Evolutionary conservation across 78 protist species (phyloP), one percentile per base, ranked within the genome.

Genomic region (Carpediemonas membranifera): DNA sequence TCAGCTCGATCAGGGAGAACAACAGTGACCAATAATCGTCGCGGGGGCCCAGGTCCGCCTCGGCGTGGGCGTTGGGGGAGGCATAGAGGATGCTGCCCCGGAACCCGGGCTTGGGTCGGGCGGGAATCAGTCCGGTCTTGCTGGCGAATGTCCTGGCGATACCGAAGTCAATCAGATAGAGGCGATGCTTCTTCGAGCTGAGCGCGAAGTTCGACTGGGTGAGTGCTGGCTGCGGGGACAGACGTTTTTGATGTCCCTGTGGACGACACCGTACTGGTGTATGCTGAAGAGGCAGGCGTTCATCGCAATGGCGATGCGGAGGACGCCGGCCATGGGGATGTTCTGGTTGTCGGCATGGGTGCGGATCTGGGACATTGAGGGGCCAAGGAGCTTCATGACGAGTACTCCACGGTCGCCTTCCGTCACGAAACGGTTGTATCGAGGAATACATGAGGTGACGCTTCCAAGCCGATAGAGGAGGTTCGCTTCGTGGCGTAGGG

Each of bases 11-110:
- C 16, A 64, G 16, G n/a, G 24, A n/a, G 24, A 27, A 64, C 33
- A 64, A 64, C 16, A 64, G 59, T 64, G 68, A 64, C 68, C 68
- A 64, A 25, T 27, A 36, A 36, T 64, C 68, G 16, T 64, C 68
- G 31, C 19, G 15, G 19, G n/a, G 18, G n/a, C 67, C 52, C 59
- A 64, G 68, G 24, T 64, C 68, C 21, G 15, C 16, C 59, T 15
- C 16, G 18, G 18, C 24, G 53, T 64, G 68, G 19, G 68, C 52
- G 25, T 64, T 64, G 24, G 24, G 21, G 24, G 68, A 64, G n/a
- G 68, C 68, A 44, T 64, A 64, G 16, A 19, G 52, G 16, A 47
- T n/a, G 15, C 47, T 64, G 18, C 68, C 68, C 15, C 68, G 41
- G 59, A 64, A 64, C 16, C 68, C 68, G 30, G 24, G 47, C 18